Conservation (phyloP, 352 stramenopile species). For the Phytophthora pistaciae region DNA sequence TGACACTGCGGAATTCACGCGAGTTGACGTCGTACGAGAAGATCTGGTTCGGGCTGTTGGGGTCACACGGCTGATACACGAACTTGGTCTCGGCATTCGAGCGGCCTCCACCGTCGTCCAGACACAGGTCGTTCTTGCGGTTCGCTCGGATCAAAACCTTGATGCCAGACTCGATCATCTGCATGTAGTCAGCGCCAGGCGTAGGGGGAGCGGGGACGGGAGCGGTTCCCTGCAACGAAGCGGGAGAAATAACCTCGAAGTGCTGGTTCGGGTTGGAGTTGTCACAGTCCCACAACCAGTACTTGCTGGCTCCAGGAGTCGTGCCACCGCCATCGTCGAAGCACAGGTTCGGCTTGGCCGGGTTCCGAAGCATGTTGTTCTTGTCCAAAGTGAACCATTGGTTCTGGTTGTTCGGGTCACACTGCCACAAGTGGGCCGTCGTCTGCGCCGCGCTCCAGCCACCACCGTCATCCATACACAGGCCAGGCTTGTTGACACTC, state of each 20-base stretch:
- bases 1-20: conserved; percentile 31
- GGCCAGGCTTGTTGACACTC: conserved; percentile 27
- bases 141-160: conserved; percentile 5
- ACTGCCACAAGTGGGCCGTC: conserved; percentile 21
- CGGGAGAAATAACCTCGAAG: conserved; percentile 23
- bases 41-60: conserved; percentile 27
- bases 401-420: conserved; percentile 30
- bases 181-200: not conserved
- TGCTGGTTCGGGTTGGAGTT: conserved; percentile 25
- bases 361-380: conserved; percentile 26
- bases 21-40: conserved; percentile 38
- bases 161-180: not conserved
- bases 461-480: conserved; percentile 44
- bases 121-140: conserved; percentile 24
- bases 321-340: conserved; percentile 25
- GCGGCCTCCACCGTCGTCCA: conserved; percentile 29
- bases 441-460: conserved; percentile 2
- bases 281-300: conserved; percentile 23
- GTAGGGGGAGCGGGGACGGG: not conserved
- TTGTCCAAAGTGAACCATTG: conserved; percentile 37
- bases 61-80: conserved; percentile 23
- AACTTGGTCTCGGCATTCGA: conserved; percentile 13
- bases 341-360: conserved; percentile 31
- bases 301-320: not conserved
- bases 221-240: not conserved